Evolutionary conservation across 306 rosid species (phyloP).

Genomic region (Pyrus pyrifolia): DNA sequence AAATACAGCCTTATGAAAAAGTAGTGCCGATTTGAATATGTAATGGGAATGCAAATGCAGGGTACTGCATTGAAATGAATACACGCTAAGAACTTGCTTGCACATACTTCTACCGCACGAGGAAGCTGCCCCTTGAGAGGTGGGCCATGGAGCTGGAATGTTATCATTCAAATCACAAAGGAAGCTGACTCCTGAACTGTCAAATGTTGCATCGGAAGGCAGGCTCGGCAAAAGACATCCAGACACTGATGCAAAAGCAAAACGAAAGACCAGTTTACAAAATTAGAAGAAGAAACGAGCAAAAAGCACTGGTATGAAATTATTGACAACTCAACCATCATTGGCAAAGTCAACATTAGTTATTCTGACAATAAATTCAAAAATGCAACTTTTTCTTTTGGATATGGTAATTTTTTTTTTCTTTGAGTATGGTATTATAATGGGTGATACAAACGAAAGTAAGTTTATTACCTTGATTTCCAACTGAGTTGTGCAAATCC

Average conservation of each 20-base stretch:
- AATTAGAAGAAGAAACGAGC: background rate
- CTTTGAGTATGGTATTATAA: background rate
- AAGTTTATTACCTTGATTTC: slow-evolving; percentile 65
- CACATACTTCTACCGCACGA: slow-evolving; percentile 75
- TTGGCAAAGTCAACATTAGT: background rate
- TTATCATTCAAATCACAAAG: slow-evolving; percentile 93
- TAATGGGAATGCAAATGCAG: background rate
- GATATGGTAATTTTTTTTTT: background rate
- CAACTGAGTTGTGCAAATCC: slow-evolving; percentile 52
- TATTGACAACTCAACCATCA: background rate
- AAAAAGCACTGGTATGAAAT: background rate
- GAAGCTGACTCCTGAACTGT: slow-evolving; percentile 77
- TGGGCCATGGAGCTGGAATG: slow-evolving; percentile 97
- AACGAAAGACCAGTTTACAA: slow-evolving; percentile 12
- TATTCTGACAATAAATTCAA: background rate
- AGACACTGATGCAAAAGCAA: slow-evolving; percentile 39
- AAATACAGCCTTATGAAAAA: background rate
- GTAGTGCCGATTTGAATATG: background rate
- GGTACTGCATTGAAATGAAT: background rate
- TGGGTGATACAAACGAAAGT: background rate
- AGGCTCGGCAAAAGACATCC: slow-evolving; percentile 92
- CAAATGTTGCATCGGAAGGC: slow-evolving; percentile 92
- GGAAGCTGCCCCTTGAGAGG: slow-evolving; percentile 52
- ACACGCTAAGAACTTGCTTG: slow-evolving; percentile 6
- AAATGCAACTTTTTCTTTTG: background rate